These are phyloP conservation scores for Russula griseocarnosa DNA, from an alignment of 768 basidiomycete genomes.

Conservation along the genomic window DNA sequence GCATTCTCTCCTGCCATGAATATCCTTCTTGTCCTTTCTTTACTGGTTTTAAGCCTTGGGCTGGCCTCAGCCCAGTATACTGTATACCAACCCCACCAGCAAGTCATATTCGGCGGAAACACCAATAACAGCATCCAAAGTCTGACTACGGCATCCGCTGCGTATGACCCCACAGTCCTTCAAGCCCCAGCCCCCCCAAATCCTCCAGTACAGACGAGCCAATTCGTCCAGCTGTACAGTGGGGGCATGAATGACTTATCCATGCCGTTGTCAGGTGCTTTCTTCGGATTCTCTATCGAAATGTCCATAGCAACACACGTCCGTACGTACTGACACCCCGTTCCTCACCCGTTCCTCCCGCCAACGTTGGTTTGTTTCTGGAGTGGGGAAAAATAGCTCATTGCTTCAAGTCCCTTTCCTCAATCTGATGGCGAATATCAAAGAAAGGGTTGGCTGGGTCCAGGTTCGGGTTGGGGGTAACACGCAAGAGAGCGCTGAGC, in stretches of 20 bases:
- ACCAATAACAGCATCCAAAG: not conserved
- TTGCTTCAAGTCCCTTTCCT: conserved; percentile 60
- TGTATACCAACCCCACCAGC: conserved; percentile 24
- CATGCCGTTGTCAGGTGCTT: conserved; percentile 49
- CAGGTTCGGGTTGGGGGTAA: conserved; percentile 76
- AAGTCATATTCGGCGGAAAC: conserved; percentile 27
- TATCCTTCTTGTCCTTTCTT: conserved; percentile 13
- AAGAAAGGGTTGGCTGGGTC: conserved; percentile 56
- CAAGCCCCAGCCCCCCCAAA: conserved; percentile 48
- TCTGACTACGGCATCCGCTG: conserved; percentile 41
- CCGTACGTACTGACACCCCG: conserved; percentile 41
- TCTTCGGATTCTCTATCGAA: conserved; percentile 73
- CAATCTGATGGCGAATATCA: conserved; percentile 75
- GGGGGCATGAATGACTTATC: conserved; percentile 37
- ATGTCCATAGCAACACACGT: conserved; percentile 67
- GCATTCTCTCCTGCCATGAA: not conserved
- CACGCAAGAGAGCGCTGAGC: conserved; percentile 61
- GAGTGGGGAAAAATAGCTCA: conserved; percentile 56
- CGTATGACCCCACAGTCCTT: conserved; percentile 51
- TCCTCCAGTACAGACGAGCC: conserved; percentile 42
- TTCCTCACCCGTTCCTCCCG: not conserved
- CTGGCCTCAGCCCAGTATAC: conserved; percentile 22
- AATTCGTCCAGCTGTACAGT: conserved; percentile 41
- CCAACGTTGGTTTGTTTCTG: conserved; percentile 14
- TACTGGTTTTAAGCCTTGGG: conserved; percentile 4